Evolutionary conservation across 2,329 filamentous ascomycete genomes (phyloP).

Genomic region (Ophiostoma ulmi): DNA sequence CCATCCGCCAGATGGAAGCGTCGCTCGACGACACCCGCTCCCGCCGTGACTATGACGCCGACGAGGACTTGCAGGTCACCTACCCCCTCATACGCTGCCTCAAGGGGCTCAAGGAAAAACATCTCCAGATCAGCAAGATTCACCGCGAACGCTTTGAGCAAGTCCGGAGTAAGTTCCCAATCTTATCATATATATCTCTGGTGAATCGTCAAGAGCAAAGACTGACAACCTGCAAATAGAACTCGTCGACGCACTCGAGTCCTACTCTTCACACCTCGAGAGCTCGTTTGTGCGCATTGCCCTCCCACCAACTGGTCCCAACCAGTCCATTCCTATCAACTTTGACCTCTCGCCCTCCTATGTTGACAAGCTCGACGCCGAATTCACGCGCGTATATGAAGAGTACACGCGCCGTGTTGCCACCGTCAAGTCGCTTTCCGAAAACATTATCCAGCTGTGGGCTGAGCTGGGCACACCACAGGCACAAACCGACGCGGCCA

Average conservation of each 20-base stretch:
- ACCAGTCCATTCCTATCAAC: constrained; percentile 68
- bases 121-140: constrained; percentile 69
- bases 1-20: constrained; percentile 88
- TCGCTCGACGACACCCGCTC: constrained; percentile 74
- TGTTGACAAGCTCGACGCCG: constrained; percentile 76
- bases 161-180: constrained; percentile 65
- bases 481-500: constrained; percentile 79
- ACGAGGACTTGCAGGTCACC: constrained; percentile 67
- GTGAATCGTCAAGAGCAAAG: constrained; percentile 31
- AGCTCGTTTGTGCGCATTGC: constrained; percentile 78
- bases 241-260: constrained; percentile 87
- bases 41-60: constrained; percentile 53
- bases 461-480: constrained; percentile 92
- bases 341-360: constrained; percentile 94
- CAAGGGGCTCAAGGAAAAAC: constrained; percentile 76
- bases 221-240: constrained; percentile 48
- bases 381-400: constrained; percentile 93
- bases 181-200: constrained; percentile 32
- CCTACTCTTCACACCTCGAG: constrained; percentile 94
- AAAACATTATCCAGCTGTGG: constrained; percentile 91
- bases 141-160: constrained; percentile 92
- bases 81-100: constrained; percentile 80
- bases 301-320: constrained; percentile 74
- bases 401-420: constrained; percentile 84
- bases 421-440: constrained; percentile 66